Evolutionary conservation across 805 yeast species (phyloP), one percentile per base, ranked within the genome.

Genomic region (Barnettozyma wickerhamii): DNA sequence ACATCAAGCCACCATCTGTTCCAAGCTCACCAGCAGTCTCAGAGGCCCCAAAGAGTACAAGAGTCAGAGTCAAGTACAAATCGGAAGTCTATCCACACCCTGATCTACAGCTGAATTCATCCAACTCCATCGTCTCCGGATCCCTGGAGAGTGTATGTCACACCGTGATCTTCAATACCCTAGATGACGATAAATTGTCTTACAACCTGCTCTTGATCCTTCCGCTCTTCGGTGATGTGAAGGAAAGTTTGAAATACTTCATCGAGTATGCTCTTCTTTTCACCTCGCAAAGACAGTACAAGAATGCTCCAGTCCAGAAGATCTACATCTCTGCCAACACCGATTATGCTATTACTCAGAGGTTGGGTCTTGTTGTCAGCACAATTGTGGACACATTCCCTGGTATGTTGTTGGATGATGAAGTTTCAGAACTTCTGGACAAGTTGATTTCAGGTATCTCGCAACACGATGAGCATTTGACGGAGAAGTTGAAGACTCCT

Each of bases 131-230:
- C 17, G 48, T 69, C 7, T 69, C 74, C 18, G 86, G 86, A 15
- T 58, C 86, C 0, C 54, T 76, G 10, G 96, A 89, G 58, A 75
- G 89, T 34, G 68, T 89, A 28, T 77, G 90, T 41, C 97, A 90
- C 62, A 74, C 84, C 4, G 65, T 86, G 19, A 58, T 88, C 13
- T 81, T 80, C 58, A 71, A 71, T 43, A 71, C 75, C 5, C 54
- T 65, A 15, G 64, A 59, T 17, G 66, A 63, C 42, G 64, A 62
- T 19, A 62, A 62, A 33, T 60, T 67, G 17, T 63, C 69, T 14
- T 61, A 55, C 20, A 72, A 71, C 40, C 58, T 74, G n/a, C 56
- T 78, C 14, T 54, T 72, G 30, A 63, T 77, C n/a, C 50, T 81
- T 19, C 87, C 87, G 0, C 51, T 81, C 36, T 59, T 77, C 41